Conservation (phyloP, 768 basidiomycete genomes). For the Pulveroboletus sp. region DNA sequence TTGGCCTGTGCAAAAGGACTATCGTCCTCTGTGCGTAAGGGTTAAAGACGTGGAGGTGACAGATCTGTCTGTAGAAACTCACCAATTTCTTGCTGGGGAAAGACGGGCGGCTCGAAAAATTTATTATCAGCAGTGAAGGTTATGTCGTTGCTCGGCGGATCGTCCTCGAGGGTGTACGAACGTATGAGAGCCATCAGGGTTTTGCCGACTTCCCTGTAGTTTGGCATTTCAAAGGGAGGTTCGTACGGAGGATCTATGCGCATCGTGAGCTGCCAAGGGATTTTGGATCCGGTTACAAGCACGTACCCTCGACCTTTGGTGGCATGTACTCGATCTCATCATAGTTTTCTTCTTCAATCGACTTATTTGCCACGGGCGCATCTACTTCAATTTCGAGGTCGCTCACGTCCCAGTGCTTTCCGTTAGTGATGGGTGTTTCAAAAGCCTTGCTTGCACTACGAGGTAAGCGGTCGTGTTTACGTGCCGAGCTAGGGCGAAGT, state of each 20-base stretch:
- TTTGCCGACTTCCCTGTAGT: constrained; percentile 43
- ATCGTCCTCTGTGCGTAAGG: constrained; percentile 23
- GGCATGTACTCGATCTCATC: constrained; percentile 58
- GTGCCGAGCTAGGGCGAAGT: constrained; percentile 63
- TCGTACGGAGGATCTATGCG: constrained; percentile 40
- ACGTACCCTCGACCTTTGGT: constrained; percentile 48
- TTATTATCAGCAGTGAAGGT: constrained; percentile 18
- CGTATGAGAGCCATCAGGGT: constrained; percentile 36
- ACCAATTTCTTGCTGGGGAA: constrained; percentile 26
- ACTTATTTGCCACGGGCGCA: constrained; percentile 19
- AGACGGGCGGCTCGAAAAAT: constrained; percentile 18
- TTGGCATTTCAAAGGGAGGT: constrained; percentile 48
- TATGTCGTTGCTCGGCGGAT: constrained; percentile 12
- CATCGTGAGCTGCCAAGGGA: constrained; percentile 2
- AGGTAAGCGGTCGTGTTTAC: constrained; percentile 61
- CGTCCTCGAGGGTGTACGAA: constrained; percentile 34
- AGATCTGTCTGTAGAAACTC: not conserved
- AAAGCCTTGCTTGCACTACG: constrained; percentile 49
- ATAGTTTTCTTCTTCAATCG: constrained; percentile 31
- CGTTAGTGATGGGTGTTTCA: constrained; percentile 64
- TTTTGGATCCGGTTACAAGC: not conserved
- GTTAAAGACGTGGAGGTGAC: not conserved
- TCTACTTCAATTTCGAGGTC: constrained; percentile 45
- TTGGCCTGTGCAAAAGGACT: constrained; percentile 24
- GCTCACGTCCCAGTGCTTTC: constrained; percentile 76